A percentile compares a stretch with the other conserved stretches of the same genome.
These are phyloP conservation scores for Ramalina intermedia DNA, from an alignment of 495 filamentous ascomycete species.

Conservation along the genomic window DNA sequence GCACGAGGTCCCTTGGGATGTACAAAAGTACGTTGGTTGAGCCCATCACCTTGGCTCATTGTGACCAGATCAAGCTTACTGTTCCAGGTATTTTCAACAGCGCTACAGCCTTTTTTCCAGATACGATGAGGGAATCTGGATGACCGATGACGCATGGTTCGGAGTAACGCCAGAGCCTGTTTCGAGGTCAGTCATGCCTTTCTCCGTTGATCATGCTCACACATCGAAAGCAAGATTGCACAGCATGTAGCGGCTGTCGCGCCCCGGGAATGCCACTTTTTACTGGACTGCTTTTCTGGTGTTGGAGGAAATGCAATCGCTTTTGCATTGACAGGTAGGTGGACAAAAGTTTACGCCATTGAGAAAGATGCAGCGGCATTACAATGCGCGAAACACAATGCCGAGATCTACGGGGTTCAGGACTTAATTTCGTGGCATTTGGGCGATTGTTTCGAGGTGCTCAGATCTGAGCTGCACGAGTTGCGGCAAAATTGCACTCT, in stretches of 20 bases:
- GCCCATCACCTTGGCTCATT: too few relatives aligned
- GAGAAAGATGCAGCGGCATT: constrained; percentile 67
- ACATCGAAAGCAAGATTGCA: constrained; percentile 53
- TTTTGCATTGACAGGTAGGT: constrained; percentile 64
- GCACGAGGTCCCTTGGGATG: constrained; percentile 55
- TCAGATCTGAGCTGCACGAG: constrained; percentile 36
- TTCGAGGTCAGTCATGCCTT: constrained; percentile 46
- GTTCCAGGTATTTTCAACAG: constrained; percentile 70
- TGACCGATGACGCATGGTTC: constrained; percentile 90
- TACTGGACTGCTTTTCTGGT: constrained; percentile 77
- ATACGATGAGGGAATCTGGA: constrained; percentile 73
- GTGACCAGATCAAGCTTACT: not conserved
- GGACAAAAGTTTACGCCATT: constrained; percentile 72
- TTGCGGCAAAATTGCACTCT: constrained; percentile 43
- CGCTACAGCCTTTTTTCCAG: constrained; percentile 67
- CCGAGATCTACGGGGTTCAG: constrained; percentile 67
- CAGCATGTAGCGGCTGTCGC: constrained; percentile 43
- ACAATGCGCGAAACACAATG: constrained; percentile 84
- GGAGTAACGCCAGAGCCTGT: constrained; percentile 88
- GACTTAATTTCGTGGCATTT: constrained; percentile 71
- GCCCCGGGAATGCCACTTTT: constrained; percentile 32
- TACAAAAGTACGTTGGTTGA: constrained; percentile 46
- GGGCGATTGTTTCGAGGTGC: constrained; percentile 63
- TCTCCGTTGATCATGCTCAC: not conserved
- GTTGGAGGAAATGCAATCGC: constrained; percentile 93